A percentile compares a stretch with the other conserved stretches of the same genome.
phyloP scores from a whole-genome alignment of 1,139 yeast genomes.

The Suhomyces coccinellae region DNA sequence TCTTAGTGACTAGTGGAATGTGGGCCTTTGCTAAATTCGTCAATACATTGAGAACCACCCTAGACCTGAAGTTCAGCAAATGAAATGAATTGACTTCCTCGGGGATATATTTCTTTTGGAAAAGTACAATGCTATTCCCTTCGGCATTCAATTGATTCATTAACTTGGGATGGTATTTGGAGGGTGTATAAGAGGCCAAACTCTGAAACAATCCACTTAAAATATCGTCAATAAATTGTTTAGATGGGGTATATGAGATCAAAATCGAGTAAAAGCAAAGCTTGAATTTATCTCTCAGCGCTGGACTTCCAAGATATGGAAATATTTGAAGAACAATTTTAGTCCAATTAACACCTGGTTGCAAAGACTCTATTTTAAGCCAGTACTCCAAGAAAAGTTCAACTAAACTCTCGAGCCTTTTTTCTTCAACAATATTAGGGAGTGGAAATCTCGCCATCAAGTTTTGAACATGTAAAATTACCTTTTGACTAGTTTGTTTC shows the following conservation, averaged over 20 bases:
- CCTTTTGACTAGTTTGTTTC: slow-evolving; percentile 1
- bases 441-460: slow-evolving; percentile 42
- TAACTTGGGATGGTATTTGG: slow-evolving; percentile 27
- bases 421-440: slow-evolving; percentile 27
- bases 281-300: slow-evolving; percentile 38
- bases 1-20: slow-evolving; percentile 16
- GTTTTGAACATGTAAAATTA: slow-evolving; percentile 5
- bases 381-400: slow-evolving; percentile 33
- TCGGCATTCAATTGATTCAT: slow-evolving; percentile 24
- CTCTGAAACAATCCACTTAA: slow-evolving; percentile 24
- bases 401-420: slow-evolving; percentile 23
- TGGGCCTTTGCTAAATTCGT: slow-evolving; percentile 22
- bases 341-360: slow-evolving; percentile 36
- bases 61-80: slow-evolving; percentile 22
- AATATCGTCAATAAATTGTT: slow-evolving; percentile 26
- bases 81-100: slow-evolving; percentile 23
- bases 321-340: slow-evolving; percentile 38
- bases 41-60: slow-evolving; percentile 23
- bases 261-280: slow-evolving; percentile 32
- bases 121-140: slow-evolving; percentile 20
- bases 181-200: slow-evolving; percentile 28
- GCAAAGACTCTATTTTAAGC: slow-evolving; percentile 24
- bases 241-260: slow-evolving; percentile 23
- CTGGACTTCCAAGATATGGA: slow-evolving; percentile 42
- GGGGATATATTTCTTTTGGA: slow-evolving; percentile 19